Conservation (phyloP, 495 filamentous ascomycete species). For the Neurospora sp. region DNA sequence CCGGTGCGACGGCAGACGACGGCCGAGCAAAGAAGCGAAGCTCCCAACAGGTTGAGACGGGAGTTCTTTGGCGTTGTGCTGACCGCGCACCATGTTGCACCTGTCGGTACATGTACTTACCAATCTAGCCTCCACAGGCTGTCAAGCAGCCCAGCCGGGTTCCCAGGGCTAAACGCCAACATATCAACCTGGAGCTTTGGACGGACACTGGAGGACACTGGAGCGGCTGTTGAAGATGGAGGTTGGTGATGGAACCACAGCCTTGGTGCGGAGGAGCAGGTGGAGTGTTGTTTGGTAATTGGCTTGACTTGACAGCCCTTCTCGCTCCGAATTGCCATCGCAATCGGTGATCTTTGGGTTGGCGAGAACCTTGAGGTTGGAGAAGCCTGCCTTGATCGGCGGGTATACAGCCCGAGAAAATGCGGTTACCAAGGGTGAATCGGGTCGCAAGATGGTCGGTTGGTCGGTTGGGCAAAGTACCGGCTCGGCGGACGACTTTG, state of each 20-base stretch:
- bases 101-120: not conserved
- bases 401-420: not conserved
- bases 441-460: not conserved
- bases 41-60: not conserved
- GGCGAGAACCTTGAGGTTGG: not conserved
- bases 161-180: not conserved
- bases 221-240: conserved; percentile 1
- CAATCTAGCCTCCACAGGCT: not conserved
- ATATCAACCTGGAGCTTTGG: not conserved
- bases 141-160: not conserved
- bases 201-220: not conserved
- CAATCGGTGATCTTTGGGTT: not conserved
- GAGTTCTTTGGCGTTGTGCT: not conserved
- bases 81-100: not conserved
- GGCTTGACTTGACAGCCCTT: not conserved
- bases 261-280: not conserved
- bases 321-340: not conserved
- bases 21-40: not conserved
- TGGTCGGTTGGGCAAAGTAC: not conserved
- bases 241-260: conserved; percentile 2
- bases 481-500: not conserved
- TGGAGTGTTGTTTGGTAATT: not conserved
- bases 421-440: not conserved
- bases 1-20: not conserved
- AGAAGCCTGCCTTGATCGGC: not conserved